Evolutionary conservation across 139 green algal species (phyloP).

Genomic region (Marvania coccoides): DNA sequence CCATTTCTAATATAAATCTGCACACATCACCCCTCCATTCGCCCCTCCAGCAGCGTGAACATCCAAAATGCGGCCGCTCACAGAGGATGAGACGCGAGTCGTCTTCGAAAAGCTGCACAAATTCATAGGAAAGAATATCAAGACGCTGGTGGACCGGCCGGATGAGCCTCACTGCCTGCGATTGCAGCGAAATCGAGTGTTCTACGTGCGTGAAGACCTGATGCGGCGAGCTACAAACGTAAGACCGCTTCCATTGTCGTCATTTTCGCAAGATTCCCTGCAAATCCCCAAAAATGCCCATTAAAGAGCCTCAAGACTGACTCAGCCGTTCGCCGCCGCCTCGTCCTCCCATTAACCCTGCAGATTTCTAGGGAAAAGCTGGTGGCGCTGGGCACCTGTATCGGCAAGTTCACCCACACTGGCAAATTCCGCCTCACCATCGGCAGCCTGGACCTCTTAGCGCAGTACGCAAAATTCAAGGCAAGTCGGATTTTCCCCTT

Average conservation of each 20-base stretch:
- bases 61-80: constrained; percentile 36
- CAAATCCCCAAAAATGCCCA: neutral
- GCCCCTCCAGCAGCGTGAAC: no score
- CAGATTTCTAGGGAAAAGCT: constrained; percentile 88
- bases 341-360: neutral
- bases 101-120: constrained; percentile 99
- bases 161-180: constrained; percentile 83
- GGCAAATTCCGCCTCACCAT: constrained; percentile 93
- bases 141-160: constrained; percentile 74
- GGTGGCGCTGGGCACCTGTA: constrained; percentile 76
- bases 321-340: neutral
- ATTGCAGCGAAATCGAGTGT: constrained; percentile 92
- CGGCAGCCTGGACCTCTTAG: constrained; percentile 82
- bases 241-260: constrained; percentile 3
- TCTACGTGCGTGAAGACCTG: constrained; percentile 89
- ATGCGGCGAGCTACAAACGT: constrained; percentile 87
- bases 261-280: neutral
- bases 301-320: no score
- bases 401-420: constrained; percentile 95
- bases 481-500: constrained; percentile 28
- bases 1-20: no score
- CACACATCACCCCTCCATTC: no score
- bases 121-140: constrained; percentile 96
- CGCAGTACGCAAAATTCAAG: constrained; percentile 94
- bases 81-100: constrained; percentile 76